Conservation (phyloP, 108 stramenopile genomes). For the Thalassiosira profunda region DNA sequence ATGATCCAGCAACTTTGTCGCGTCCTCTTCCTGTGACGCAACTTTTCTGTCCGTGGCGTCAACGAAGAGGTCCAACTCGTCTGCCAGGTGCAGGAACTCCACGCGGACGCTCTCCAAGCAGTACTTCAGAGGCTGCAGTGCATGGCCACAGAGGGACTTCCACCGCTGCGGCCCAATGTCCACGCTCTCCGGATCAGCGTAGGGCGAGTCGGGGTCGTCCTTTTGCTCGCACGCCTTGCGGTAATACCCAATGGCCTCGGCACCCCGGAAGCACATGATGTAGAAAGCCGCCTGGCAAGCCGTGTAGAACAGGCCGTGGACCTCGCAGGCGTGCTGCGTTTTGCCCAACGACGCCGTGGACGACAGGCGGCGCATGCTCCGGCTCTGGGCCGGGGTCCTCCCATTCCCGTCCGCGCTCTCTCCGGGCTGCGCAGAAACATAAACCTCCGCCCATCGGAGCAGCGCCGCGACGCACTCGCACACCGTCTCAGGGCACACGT, state of each 20-base stretch:
- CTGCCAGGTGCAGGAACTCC: slow-evolving; percentile 93
- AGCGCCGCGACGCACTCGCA: slow-evolving; percentile 81
- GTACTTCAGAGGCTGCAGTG: slow-evolving; percentile 87
- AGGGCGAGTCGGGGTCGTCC: slow-evolving; percentile 44
- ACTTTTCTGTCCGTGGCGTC: no score
- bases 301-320: slow-evolving; percentile 93
- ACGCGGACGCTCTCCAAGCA: slow-evolving; percentile 94
- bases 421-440: slow-evolving; percentile 64
- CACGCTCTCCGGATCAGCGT: slow-evolving; percentile 47
- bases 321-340: slow-evolving; percentile 59
- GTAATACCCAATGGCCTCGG: slow-evolving; percentile 71
- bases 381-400: neutral
- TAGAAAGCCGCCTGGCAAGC: slow-evolving; percentile 97
- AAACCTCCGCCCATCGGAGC: slow-evolving; percentile 87
- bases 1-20: slow-evolving; percentile 28
- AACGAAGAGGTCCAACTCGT: slow-evolving; percentile 53
- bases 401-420: neutral
- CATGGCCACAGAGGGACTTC: slow-evolving; percentile 69
- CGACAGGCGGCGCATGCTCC: slow-evolving; percentile 11
- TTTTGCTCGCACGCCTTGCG: slow-evolving; percentile 32
- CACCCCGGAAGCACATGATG: slow-evolving; percentile 97
- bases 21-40: slow-evolving; percentile 14
- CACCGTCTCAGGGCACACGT: slow-evolving; percentile 80
- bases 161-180: slow-evolving; percentile 63
- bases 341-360: slow-evolving; percentile 42